These are phyloP conservation scores for Chiua virens DNA, from an alignment of 768 basidiomycete species.

Conservation along the genomic window DNA sequence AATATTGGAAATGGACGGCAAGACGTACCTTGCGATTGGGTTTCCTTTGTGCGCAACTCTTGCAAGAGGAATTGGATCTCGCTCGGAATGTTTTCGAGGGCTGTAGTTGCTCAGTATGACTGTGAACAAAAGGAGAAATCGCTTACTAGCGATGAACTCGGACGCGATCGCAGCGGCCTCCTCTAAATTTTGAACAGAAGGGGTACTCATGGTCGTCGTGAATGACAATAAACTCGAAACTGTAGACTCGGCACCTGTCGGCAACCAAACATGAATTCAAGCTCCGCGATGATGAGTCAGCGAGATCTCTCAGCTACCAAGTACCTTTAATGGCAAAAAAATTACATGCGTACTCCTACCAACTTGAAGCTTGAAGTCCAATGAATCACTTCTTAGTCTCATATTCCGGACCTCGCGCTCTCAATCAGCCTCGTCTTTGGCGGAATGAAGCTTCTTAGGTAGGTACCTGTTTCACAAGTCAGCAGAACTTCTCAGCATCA, in stretches of 20 bases:
- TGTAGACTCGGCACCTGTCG: constrained; percentile 8
- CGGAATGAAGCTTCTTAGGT: too few relatives aligned
- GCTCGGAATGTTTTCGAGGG: constrained; percentile 50
- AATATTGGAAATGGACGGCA: neutral
- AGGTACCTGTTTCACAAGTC: too few relatives aligned
- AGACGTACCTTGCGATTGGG: constrained; percentile 39
- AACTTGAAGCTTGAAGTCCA: too few relatives aligned
- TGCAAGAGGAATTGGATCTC: constrained; percentile 49
- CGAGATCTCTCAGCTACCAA: too few relatives aligned
- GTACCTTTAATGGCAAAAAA: too few relatives aligned
- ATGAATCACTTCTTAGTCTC: too few relatives aligned
- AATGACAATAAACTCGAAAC: neutral
- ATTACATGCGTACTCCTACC: too few relatives aligned
- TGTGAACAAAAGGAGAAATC: neutral
- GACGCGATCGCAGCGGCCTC: constrained; percentile 50
- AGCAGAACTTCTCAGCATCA: constrained; percentile 4
- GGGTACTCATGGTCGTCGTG: constrained; percentile 28
- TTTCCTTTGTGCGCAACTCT: constrained; percentile 47
- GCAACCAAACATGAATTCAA: constrained; percentile 14
- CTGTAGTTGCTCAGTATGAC: constrained; percentile 21
- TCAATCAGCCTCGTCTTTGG: too few relatives aligned
- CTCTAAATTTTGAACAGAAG: constrained; percentile 41
- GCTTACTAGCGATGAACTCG: constrained; percentile 49
- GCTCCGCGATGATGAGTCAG: constrained; percentile 25
- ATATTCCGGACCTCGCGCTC: too few relatives aligned